A percentile compares a stretch with the other conserved stretches of the same genome.
phyloP scores from a whole-genome alignment of 306 rosid genomes.

The Cyclanthera cordifolia region DNA sequence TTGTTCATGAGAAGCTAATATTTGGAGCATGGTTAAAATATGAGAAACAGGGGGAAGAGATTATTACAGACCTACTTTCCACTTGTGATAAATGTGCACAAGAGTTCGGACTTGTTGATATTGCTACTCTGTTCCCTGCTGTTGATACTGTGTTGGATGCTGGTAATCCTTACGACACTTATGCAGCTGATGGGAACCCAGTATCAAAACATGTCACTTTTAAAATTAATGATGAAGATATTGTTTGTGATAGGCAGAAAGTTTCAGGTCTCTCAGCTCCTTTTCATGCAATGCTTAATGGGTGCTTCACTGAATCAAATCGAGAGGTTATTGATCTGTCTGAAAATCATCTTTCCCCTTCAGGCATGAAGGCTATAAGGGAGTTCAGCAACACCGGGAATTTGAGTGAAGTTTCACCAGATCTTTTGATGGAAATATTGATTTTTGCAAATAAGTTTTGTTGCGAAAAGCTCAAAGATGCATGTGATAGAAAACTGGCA shows the following conservation, averaged over 20 bases:
- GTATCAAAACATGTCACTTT: constrained; percentile 36
- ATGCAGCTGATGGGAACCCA: constrained; percentile 36
- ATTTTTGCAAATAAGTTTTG: constrained; percentile 71
- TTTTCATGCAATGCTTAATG: constrained; percentile 80
- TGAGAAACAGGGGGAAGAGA: constrained; percentile 76
- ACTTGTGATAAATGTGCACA: constrained; percentile 58
- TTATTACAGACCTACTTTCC: constrained; percentile 50
- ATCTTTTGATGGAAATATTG: constrained; percentile 67
- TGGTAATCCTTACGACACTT: constrained; percentile 28
- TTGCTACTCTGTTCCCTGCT: constrained; percentile 50
- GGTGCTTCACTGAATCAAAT: constrained; percentile 68
- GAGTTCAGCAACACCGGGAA: constrained; percentile 51
- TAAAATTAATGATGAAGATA: constrained; percentile 53
- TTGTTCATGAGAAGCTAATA: constrained; percentile 61
- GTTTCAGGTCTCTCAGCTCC: constrained; percentile 76
- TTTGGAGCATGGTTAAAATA: constrained; percentile 91
- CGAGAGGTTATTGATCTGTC: constrained; percentile 67
- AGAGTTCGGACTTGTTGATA: constrained; percentile 56
- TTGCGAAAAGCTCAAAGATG: constrained; percentile 65
- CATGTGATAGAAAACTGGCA: constrained; percentile 73
- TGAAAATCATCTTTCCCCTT: constrained; percentile 55
- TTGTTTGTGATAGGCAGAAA: constrained; percentile 67
- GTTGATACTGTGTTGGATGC: constrained; percentile 10
- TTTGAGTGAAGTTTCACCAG: constrained; percentile 44
- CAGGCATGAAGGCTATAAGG: constrained; percentile 60